phyloP scores from a whole-genome alignment of 2,329 filamentous ascomycete genomes.

The Akanthomyces uredinophilus region DNA sequence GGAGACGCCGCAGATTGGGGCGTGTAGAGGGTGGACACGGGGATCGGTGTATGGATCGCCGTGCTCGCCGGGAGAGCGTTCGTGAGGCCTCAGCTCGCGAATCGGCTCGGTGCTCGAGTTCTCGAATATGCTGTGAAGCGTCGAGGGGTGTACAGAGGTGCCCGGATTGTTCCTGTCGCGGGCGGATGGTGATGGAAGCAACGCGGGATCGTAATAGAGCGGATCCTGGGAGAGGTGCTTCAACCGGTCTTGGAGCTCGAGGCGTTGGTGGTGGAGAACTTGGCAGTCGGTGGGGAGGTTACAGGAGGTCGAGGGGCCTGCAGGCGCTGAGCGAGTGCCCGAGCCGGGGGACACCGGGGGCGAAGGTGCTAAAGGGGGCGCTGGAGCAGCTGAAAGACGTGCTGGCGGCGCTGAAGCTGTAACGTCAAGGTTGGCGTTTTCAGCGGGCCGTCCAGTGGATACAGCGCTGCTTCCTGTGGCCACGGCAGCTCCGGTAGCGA shows the following conservation, averaged over 20 bases:
- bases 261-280: slow-evolving; percentile 11
- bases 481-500: background rate
- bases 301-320: background rate
- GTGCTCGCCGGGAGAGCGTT: background rate
- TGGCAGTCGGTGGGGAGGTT: background rate
- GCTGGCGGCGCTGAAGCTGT: background rate
- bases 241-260: slow-evolving; percentile 6
- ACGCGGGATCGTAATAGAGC: background rate
- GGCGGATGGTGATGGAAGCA: slow-evolving; percentile 7
- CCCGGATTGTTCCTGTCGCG: slow-evolving; percentile 1
- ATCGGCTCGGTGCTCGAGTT: slow-evolving; percentile 17
- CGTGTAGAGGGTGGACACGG: slow-evolving; percentile 22
- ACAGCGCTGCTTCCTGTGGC: background rate
- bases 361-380: background rate
- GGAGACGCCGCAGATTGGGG: slow-evolving; percentile 19
- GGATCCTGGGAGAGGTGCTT: slow-evolving; percentile 10
- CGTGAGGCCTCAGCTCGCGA: slow-evolving; percentile 17
- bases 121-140: slow-evolving; percentile 25
- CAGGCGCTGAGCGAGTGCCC: background rate
- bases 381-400: background rate
- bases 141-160: slow-evolving; percentile 19
- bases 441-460: background rate
- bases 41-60: slow-evolving; percentile 14
- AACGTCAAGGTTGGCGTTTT: background rate
- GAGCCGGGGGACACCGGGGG: background rate